Base-by-base conservation (phyloP, 2,329 filamentous ascomycete genomes). In the Keithomyces neogunnii region DNA sequence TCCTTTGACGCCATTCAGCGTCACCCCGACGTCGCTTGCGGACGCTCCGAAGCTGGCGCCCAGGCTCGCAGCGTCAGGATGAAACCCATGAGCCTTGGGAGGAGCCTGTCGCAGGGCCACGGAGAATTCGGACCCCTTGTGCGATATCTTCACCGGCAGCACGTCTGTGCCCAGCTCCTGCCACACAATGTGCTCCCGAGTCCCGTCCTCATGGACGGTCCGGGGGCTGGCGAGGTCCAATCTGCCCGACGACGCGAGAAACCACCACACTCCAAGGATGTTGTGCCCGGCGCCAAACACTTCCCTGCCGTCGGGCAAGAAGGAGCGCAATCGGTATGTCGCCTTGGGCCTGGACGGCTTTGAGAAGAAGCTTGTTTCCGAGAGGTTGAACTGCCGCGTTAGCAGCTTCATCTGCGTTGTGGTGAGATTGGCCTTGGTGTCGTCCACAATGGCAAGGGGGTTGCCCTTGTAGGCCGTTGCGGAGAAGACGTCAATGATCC, bases 181-280 rank as follows among this genome's bases (percentile, higher is more conserved):
- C 5, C 42, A 46, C 36, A 57, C 52, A n/a, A 26, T 39, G 35
- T 51, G 52, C n/a, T 49, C 48, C 45, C 55, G 46, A 2, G 45
- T 45, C 3, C 51, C 50, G 29, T 33, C 52, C 36, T 26, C n/a
- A 26, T 8, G 13, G 2, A 29, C 40, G 48, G 35, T 31, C 4
- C 11, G 5, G 3, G 39, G 45, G 9, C 42, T 45, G 2, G 50
- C 38, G 35, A 59, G 53, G 39, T 54, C 52, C 10, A 58, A 40
- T 1, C 48, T 44, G 6, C 54, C 52, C 4, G 26, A 39, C 1
- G 58, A 35, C 5, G 57, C 57, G 2, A 59, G 51, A 30, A 55
- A 53, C 57, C 58, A 60, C 58, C 57, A 60, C n/a, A 43, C 56
- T 2, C 57, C 58, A 2, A 60, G 43, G 45, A 60, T 60, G 46